Base-by-base conservation (phyloP, 1,284 basidiomycete genomes). In the Heterobasidion irregulare region DNA sequence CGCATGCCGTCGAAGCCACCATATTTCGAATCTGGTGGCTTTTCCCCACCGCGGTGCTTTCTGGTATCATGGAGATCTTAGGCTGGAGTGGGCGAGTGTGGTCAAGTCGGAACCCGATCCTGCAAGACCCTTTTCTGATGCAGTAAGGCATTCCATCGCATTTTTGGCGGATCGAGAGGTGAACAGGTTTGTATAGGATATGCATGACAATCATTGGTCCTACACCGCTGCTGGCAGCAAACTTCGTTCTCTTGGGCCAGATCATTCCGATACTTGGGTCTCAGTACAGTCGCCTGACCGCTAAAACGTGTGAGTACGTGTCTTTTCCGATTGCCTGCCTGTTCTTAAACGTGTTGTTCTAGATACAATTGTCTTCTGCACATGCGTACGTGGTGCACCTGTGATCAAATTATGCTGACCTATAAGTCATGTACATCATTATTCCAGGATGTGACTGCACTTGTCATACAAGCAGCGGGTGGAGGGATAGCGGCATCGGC, bases 61-160 rank as follows among this genome's bases (percentile, higher is more conserved):
- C 75, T 35, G 80, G 78, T 8, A n/a, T 73, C 1, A 65, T 76
- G 2, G 84, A 87, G 65, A 60, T 79, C 13, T 58, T 82, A 10
- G 79, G 78, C 7, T 80, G 78, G 78, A 56, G 55, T 32, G 68
- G 63, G n/a, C 63, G 69, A 6, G 55, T 68, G n/a, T 70, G 69
- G 69, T 68, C 67, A 2, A 65, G 60, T 46, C 56, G 58, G 26
- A 62, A 62, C 46, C 62, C 64, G 1, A 44, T 61, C 6, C 47
- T 53, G 12, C 53, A 59, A 19, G 44, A 61, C 47, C 59, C 68
- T 4, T 67, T 62, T 35, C 59, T 66, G 34, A 68, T 68, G 57
- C 68, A 70, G 69, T 68, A 53, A 54, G 63, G 58, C 33, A 12
- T 26, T 75, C 72, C 72, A 18, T 26, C 13, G 10, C 35, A 35